phyloP scores from a whole-genome alignment of 192 early-diverging fungal species.

The Backusella psychrophila region DNA sequence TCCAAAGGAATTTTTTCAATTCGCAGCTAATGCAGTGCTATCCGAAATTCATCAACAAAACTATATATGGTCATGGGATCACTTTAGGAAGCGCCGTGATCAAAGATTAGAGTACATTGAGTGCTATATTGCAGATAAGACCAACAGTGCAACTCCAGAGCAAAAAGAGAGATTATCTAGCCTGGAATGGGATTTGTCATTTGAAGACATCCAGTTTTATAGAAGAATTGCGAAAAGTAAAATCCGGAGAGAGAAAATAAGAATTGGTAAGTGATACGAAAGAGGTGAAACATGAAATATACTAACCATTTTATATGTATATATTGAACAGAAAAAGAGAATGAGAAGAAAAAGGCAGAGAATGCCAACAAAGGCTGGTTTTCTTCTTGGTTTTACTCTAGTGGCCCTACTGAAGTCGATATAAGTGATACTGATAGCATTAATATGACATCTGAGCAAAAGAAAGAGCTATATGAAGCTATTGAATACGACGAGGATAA shows the following conservation, averaged over 20 bases:
- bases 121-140: conserved; percentile 48
- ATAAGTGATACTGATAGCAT: conserved; percentile 5
- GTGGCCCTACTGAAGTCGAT: neutral
- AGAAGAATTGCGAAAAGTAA: conserved; percentile 60
- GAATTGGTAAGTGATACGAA: conserved; percentile 30
- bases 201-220: conserved; percentile 79
- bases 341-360: conserved; percentile 35
- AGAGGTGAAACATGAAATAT: neutral
- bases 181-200: conserved; percentile 64
- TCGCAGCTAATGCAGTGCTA: conserved; percentile 62
- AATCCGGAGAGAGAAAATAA: conserved; percentile 58
- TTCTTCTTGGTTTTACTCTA: conserved; percentile 30
- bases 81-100: conserved; percentile 65
- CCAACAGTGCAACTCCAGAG: conserved; percentile 24
- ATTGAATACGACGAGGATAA: conserved; percentile 78
- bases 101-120: conserved; percentile 67
- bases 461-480: conserved; percentile 78
- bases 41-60: conserved; percentile 75
- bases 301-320: neutral
- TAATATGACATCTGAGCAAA: conserved; percentile 64
- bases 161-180: conserved; percentile 47
- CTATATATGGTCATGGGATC: conserved; percentile 72
- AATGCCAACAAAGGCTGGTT: conserved; percentile 47
- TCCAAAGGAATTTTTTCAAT: conserved; percentile 71
- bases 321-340: conserved; percentile 16